Evolutionary conservation across 179 eudicot genomes (phyloP).

Genomic region (Nepenthes alata): DNA sequence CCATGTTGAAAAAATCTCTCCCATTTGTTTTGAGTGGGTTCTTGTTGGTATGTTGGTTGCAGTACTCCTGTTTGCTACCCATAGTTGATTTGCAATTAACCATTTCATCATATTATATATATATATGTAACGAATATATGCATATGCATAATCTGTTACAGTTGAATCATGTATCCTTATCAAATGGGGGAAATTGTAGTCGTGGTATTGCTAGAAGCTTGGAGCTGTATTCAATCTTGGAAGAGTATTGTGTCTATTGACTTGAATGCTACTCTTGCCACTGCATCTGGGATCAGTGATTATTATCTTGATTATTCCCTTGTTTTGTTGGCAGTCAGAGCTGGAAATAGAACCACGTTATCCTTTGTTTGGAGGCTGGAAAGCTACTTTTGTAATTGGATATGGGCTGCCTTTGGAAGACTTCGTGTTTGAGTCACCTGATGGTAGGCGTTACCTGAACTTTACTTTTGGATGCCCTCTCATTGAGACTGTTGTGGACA

Average conservation of each 20-base stretch:
- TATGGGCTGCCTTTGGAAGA: slow-evolving; percentile 84
- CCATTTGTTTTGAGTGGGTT: too few species aligned
- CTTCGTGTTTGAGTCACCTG: slow-evolving; percentile 68
- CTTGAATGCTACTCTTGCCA: too few species aligned
- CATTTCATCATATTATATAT: too few species aligned
- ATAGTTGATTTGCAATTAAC: too few species aligned
- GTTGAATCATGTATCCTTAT: not conserved
- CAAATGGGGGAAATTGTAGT: not conserved
- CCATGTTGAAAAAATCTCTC: too few species aligned
- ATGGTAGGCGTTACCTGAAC: slow-evolving; percentile 79
- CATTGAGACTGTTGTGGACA: slow-evolving; percentile 67
- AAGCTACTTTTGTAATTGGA: slow-evolving; percentile 81
- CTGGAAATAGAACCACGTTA: slow-evolving; percentile 86
- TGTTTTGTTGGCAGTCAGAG: slow-evolving; percentile 59
- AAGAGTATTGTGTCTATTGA: too few species aligned
- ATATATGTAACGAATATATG: too few species aligned
- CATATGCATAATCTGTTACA: too few species aligned
- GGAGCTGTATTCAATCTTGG: too few species aligned
- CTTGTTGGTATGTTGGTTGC: too few species aligned
- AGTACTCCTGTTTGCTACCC: too few species aligned
- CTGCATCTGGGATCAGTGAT: too few species aligned
- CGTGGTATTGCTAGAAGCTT: not conserved
- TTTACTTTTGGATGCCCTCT: slow-evolving; percentile 84
- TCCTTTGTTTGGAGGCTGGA: slow-evolving; percentile 99
- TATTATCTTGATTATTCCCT: not conserved